Conservation (phyloP, 768 basidiomycete species). For the Lactifluus piperatus region DNA sequence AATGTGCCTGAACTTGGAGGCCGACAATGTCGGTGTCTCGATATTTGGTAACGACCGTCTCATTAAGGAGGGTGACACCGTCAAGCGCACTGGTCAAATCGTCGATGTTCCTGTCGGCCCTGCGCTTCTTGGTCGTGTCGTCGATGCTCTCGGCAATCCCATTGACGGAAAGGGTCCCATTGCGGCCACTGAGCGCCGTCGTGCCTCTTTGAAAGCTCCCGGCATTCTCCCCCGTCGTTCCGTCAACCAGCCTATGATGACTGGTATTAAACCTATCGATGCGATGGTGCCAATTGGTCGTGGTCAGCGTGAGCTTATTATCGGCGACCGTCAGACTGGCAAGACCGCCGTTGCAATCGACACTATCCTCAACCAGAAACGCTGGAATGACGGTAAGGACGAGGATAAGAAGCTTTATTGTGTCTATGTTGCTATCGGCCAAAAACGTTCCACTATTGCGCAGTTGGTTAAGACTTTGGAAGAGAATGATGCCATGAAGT, state of each 20-base stretch:
- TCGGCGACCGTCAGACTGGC: conserved; percentile 99
- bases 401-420: conserved; percentile 99
- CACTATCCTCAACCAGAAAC: conserved; percentile 99
- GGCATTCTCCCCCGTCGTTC: conserved; percentile 99
- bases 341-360: conserved; percentile 99
- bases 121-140: conserved; percentile 95
- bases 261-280: conserved; percentile 99
- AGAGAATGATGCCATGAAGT: conserved; percentile 99
- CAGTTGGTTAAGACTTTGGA: conserved; percentile 99
- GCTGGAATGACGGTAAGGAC: conserved; percentile 98
- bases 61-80: conserved; percentile 99
- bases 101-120: conserved; percentile 99
- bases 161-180: conserved; percentile 99
- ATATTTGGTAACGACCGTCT: conserved; percentile 97
- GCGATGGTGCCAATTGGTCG: conserved; percentile 99
- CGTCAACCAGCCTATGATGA: conserved; percentile 99
- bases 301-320: conserved; percentile 99
- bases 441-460: conserved; percentile 99
- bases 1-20: conserved; percentile 99
- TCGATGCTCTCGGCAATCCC: conserved; percentile 99
- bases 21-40: conserved; percentile 99
- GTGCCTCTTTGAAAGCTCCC: conserved; percentile 97
- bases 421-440: conserved; percentile 98
- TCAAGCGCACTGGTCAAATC: conserved; percentile 99
- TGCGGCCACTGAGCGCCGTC: conserved; percentile 85